Conservation (phyloP, 495 filamentous ascomycete genomes). For the Penicillium atrosanguineum region DNA sequence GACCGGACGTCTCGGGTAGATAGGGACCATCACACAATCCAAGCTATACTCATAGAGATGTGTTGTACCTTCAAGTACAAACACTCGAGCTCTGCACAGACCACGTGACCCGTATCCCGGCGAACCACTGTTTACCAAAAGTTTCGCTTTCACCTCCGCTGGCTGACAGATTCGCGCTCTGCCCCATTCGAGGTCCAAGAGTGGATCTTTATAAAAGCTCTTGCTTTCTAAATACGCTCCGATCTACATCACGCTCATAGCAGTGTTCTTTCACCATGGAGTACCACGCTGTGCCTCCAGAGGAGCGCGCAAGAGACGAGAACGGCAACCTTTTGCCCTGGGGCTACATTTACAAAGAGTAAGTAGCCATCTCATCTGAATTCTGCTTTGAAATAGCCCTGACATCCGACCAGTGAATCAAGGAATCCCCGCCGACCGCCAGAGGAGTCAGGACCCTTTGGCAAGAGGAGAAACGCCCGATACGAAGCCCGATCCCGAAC, state of each 20-base stretch:
- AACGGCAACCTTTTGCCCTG: conserved; percentile 59
- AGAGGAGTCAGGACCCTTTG: conserved; percentile 64
- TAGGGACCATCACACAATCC: too few relatives aligned
- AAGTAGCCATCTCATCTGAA: conserved; percentile 17
- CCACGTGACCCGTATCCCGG: conserved; percentile 25
- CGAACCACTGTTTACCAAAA: conserved; percentile 31
- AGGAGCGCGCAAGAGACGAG: conserved; percentile 60
- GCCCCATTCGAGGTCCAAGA: background rate
- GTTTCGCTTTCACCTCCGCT: conserved; percentile 9
- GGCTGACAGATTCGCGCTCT: conserved; percentile 1
- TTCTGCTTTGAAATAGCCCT: conserved; percentile 3
- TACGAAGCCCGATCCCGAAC: conserved; percentile 54
- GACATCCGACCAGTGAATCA: conserved; percentile 32
- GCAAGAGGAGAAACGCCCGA: conserved; percentile 51
- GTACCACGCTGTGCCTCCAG: conserved; percentile 63
- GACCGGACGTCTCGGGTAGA: too few relatives aligned
- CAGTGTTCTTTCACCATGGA: conserved; percentile 43
- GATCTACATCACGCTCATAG: background rate
- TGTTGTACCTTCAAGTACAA: too few relatives aligned
- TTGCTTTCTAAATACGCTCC: background rate
- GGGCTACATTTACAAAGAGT: conserved; percentile 62
- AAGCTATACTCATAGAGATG: too few relatives aligned
- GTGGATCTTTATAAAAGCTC: background rate
- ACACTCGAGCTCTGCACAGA: background rate
- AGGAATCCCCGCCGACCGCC: conserved; percentile 50